Percentiles rank a stretch among this genome's conserved stretches.
Evolutionary conservation across 257 asterid species (phyloP).

Genomic region (Oldenlandia corymbosa): DNA sequence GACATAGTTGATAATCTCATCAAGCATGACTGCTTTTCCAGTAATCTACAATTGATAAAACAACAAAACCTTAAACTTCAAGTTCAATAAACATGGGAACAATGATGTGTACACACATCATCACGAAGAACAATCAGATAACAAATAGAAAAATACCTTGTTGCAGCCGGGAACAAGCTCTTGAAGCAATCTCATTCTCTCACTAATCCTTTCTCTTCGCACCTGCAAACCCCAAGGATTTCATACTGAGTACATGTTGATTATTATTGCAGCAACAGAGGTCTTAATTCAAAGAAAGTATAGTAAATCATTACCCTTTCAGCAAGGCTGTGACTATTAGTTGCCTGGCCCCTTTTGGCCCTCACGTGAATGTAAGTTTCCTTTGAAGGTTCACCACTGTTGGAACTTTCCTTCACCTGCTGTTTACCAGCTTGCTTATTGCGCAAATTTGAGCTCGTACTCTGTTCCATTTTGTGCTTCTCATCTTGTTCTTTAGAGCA

Average conservation of each 20-base stretch:
- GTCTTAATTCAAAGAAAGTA: not conserved
- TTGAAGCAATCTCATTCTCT: slow-evolving; percentile 91
- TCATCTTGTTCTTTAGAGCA: slow-evolving; percentile 42
- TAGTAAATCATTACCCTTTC: slow-evolving; percentile 57
- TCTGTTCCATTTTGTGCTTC: slow-evolving; percentile 37
- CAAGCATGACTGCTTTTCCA: slow-evolving; percentile 98
- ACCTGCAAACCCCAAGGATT: slow-evolving; percentile 39
- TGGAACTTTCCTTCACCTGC: slow-evolving; percentile 45
- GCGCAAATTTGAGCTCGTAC: slow-evolving; percentile 25
- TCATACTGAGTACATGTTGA: not conserved
- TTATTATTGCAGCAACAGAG: not conserved
- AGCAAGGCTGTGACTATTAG: slow-evolving; percentile 94
- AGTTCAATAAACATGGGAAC: not conserved
- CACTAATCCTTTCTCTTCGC: slow-evolving; percentile 89
- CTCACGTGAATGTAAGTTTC: slow-evolving; percentile 77
- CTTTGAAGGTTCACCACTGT: slow-evolving; percentile 54
- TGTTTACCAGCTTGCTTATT: slow-evolving; percentile 49
- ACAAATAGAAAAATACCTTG: slow-evolving; percentile 40
- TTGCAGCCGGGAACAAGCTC: slow-evolving; percentile 96
- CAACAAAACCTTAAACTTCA: slow-evolving; percentile 10
- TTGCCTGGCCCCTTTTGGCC: slow-evolving; percentile 93
- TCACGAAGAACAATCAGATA: not conserved
- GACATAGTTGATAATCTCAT: slow-evolving; percentile 94
- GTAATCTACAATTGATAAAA: slow-evolving; percentile 46
- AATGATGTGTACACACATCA: not conserved